A percentile compares a stretch with the other conserved stretches of the same genome.
phyloP scores from a whole-genome alignment of 768 basidiomycete species.

The Dictyophora rubrovolvata region DNA sequence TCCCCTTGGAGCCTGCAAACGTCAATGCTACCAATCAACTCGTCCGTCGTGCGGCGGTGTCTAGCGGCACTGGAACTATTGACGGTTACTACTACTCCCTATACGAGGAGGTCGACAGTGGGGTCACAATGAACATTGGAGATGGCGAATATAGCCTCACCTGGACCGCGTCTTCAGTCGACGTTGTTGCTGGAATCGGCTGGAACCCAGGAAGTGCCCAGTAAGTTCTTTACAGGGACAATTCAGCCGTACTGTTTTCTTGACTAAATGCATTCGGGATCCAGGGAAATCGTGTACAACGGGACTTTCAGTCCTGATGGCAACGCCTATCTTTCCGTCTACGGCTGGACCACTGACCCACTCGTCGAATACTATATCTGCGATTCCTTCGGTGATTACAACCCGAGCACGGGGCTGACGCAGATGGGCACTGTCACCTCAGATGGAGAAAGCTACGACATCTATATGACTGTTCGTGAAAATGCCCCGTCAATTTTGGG shows the following conservation, averaged over 20 bases:
- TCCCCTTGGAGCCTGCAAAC: not conserved
- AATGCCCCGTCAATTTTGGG: slow-evolving; percentile 35
- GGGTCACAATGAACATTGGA: slow-evolving; percentile 21
- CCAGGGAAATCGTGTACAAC: slow-evolving; percentile 28
- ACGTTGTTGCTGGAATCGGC: slow-evolving; percentile 31
- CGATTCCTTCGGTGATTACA: slow-evolving; percentile 32
- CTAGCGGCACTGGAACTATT: slow-evolving; percentile 22
- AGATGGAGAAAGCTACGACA: slow-evolving; percentile 34
- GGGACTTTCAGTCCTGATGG: slow-evolving; percentile 29
- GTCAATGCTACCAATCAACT: not conserved
- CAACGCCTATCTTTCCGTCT: slow-evolving; percentile 34
- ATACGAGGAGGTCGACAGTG: slow-evolving; percentile 24
- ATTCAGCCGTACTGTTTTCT: no score
- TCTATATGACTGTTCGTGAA: slow-evolving; percentile 27
- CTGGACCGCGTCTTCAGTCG: slow-evolving; percentile 22
- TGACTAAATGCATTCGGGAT: no score
- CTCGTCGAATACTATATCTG: slow-evolving; percentile 40
- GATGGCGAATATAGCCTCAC: slow-evolving; percentile 24
- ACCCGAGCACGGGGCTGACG: slow-evolving; percentile 26
- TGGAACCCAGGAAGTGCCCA: slow-evolving; percentile 29
- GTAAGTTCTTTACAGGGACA: no score
- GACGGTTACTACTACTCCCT: slow-evolving; percentile 30
- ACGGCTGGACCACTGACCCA: slow-evolving; percentile 35
- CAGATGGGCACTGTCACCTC: slow-evolving; percentile 29
- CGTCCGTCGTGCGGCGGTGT: slow-evolving; percentile 1